Conservation (phyloP, 768 basidiomycete genomes). For the Leccinum truebloodii region DNA sequence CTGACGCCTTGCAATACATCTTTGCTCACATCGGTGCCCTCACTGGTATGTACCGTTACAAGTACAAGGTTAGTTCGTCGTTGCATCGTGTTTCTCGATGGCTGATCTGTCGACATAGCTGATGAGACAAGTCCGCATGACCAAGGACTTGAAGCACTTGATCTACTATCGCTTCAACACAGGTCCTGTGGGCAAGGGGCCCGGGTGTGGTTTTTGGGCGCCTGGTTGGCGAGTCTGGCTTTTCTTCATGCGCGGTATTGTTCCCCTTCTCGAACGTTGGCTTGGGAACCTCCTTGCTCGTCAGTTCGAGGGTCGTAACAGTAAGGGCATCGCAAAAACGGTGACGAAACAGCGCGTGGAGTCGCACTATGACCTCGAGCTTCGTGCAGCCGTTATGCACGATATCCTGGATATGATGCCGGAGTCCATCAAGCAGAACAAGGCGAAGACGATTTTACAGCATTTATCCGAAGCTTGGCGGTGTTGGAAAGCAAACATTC, state of each 20-base stretch:
- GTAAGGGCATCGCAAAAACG: constrained; percentile 94
- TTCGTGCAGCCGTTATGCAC: constrained; percentile 99
- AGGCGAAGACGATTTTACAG: constrained; percentile 99
- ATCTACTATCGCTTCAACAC: constrained; percentile 99
- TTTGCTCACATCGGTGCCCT: constrained; percentile 97
- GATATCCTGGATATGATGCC: constrained; percentile 99
- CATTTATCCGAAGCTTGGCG: constrained; percentile 99
- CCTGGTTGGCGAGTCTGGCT: constrained; percentile 99
- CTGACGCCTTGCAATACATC: constrained; percentile 97
- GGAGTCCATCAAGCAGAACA: constrained; percentile 98
- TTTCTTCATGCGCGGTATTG: constrained; percentile 99
- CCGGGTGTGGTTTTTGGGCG: constrained; percentile 99
- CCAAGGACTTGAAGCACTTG: constrained; percentile 97
- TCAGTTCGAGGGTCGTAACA: constrained; percentile 98
- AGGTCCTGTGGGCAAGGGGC: constrained; percentile 98
- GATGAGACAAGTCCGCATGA: constrained; percentile 99
- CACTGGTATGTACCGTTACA: constrained; percentile 99
- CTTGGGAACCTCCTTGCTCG: constrained; percentile 95
- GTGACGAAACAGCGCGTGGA: constrained; percentile 99
- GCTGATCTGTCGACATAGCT: constrained; percentile 47
- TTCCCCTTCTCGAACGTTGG: constrained; percentile 97
- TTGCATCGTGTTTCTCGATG: constrained; percentile 1
- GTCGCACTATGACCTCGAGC: constrained; percentile 96
- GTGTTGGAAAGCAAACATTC: constrained; percentile 96
- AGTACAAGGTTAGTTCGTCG: constrained; percentile 80